Percentiles rank a stretch among this genome's conserved stretches.
phyloP scores from a whole-genome alignment of 768 basidiomycete species.

The Leccinum variicolor region DNA sequence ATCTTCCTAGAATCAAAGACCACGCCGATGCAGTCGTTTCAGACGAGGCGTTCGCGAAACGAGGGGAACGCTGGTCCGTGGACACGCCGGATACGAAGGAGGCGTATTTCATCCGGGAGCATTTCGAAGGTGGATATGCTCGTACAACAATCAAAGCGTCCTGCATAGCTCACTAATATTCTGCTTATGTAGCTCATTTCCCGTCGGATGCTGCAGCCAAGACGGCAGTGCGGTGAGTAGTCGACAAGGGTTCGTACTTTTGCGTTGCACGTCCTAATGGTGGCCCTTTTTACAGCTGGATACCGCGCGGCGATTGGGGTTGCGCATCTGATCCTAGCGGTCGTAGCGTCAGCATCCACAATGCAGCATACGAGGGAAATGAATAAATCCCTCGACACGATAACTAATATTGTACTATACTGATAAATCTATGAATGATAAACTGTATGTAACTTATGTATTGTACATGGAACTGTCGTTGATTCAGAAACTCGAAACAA shows the following conservation, averaged over 20 bases:
- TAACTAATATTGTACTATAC: conserved; percentile 1
- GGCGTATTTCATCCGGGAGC: conserved; percentile 88
- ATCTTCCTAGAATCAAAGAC: conserved; percentile 71
- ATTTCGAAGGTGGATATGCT: conserved; percentile 67
- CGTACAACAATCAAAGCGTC: neutral
- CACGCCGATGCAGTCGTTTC: conserved; percentile 73
- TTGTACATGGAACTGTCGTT: neutral
- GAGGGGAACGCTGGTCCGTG: conserved; percentile 69
- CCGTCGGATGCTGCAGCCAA: conserved; percentile 79
- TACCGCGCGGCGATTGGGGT: conserved; percentile 96
- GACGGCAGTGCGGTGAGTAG: conserved; percentile 83
- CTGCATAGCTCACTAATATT: neutral
- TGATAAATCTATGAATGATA: neutral
- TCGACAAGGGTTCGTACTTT: neutral
- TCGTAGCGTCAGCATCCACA: conserved; percentile 93
- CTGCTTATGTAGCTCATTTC: conserved; percentile 57
- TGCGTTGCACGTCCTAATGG: conserved; percentile 13
- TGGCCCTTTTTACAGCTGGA: conserved; percentile 59
- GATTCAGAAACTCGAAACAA: too few species aligned
- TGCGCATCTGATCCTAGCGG: conserved; percentile 94
- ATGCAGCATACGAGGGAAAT: conserved; percentile 67
- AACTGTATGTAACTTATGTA: neutral
- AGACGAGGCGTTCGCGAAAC: conserved; percentile 75
- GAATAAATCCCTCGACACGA: conserved; percentile 11
- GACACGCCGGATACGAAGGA: conserved; percentile 95